Base-by-base conservation (phyloP, 495 filamentous ascomycete genomes). In the Podospora australis region DNA sequence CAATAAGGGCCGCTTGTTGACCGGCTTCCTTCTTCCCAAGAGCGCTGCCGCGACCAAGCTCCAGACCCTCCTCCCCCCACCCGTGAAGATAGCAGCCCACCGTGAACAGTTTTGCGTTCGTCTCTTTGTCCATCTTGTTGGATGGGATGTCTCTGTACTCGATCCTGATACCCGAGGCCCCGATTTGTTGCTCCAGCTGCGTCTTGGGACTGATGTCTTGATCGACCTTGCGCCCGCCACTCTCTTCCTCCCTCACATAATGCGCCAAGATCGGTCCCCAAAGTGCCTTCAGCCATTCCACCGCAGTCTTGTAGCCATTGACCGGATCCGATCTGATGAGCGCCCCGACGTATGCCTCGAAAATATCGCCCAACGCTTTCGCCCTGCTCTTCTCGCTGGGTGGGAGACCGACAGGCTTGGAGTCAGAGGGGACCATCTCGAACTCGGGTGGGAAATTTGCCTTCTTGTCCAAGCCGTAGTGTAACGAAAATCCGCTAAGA, bases 311-410 rank as follows among this genome's bases (percentile, higher is more conserved):
- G 41, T 84, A 75, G 6, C 88, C 88, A 34, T 77, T 56, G 9
- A 57, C 63, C 0, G 78, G 67, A 57, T 86, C 73, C 10, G 80
- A 81, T 7, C 88, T 64, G 36, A 94, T 74, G 20, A 87, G 61
- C 10, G 86, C 89, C 16, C 87, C 90, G 8, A 90, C 78, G 62
- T 91, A 95, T 2, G 90, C 83, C 64, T 96, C 90, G 58, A 96
- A 90, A 7, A 96, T 75, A 63, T 96, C 90, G 7, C 81, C 90
- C 39, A 81, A 68, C 14, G 83, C 78, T 62, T 96, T 96, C 21
- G 55, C 67, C 23, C 70, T 75, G 52, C 75, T 72, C 50, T 75
- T 75, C 39, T 79, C 73, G 24, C 57, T 65, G 8, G 62, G 67
- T 16, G 53, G 54, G 1, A 57, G 61, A 6, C 65, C 65, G 10